phyloP scores from a whole-genome alignment of 331 rosid species.

The Phaseolus coccineus region DNA sequence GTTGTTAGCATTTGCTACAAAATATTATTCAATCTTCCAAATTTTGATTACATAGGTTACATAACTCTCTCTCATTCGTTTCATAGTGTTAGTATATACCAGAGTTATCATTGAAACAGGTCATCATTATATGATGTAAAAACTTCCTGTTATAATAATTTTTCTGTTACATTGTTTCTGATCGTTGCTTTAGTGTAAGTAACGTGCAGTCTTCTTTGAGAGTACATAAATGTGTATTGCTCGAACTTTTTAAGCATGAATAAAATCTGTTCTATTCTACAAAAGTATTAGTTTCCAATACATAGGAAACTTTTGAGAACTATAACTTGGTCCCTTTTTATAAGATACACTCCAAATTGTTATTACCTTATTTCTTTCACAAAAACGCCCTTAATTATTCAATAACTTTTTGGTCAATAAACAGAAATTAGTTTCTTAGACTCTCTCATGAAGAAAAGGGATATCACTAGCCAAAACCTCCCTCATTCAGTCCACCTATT shows the following conservation, averaged over 20 bases:
- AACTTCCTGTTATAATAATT: too few species aligned
- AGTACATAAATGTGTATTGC: too few species aligned
- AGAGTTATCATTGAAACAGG: too few species aligned
- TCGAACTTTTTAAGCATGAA: too few species aligned
- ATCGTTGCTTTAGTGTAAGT: too few species aligned
- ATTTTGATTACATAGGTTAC: neutral
- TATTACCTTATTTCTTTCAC: neutral
- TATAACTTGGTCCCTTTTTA: neutral
- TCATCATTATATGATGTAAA: too few species aligned
- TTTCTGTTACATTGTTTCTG: too few species aligned
- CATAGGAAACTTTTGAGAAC: neutral
- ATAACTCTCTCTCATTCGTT: neutral
- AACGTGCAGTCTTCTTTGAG: too few species aligned
- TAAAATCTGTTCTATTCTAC: too few species aligned
- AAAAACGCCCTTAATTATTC: neutral
- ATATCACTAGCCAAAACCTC: neutral
- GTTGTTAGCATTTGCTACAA: neutral
- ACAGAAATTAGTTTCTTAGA: neutral
- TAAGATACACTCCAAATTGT: neutral
- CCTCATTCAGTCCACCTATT: neutral
- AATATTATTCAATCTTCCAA: neutral
- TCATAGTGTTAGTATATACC: neutral
- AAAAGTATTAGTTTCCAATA: too few species aligned
- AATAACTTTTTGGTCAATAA: neutral
- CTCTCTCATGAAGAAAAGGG: neutral